Evolutionary conservation across 83 land plant species (phyloP).

Genomic region (Thuja plicata): DNA sequence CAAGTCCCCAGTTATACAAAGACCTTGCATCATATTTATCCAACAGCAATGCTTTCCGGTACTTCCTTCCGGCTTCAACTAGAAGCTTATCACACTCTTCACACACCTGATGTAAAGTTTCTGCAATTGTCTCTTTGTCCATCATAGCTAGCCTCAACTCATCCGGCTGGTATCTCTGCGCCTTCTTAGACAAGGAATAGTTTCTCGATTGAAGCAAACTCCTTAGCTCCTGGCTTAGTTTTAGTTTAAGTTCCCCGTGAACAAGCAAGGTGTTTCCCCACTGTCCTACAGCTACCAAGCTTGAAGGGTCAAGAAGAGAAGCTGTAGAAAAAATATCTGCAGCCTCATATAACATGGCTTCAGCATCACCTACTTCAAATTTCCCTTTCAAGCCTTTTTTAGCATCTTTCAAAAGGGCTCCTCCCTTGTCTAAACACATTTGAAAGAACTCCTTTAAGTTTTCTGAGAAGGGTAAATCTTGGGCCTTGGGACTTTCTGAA

Average conservation of each 20-base stretch:
- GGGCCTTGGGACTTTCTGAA: background rate
- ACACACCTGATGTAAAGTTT: conserved; percentile 61
- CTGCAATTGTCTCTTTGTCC: conserved; percentile 39
- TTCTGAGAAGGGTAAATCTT: background rate
- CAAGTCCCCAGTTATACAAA: conserved; percentile 96
- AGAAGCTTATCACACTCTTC: conserved; percentile 92
- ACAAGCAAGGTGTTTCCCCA: conserved; percentile 88
- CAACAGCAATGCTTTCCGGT: conserved; percentile 70
- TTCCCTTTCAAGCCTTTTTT: conserved; percentile 42
- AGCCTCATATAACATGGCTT: conserved; percentile 57
- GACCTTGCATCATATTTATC: conserved; percentile 76
- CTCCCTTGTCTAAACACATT: conserved; percentile 53
- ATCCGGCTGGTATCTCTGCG: background rate
- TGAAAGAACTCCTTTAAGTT: conserved; percentile 37
- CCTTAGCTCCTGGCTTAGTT: conserved; percentile 61
- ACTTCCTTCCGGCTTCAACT: conserved; percentile 86
- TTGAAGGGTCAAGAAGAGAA: conserved; percentile 65
- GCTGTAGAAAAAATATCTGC: conserved; percentile 65
- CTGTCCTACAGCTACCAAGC: conserved; percentile 75
- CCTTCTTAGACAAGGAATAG: conserved; percentile 19
- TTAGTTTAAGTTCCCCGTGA: conserved; percentile 88
- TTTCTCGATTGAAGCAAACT: conserved; percentile 43
- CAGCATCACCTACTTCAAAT: conserved; percentile 51
- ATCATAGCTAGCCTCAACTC: conserved; percentile 14
- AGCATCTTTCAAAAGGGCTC: conserved; percentile 57